Evolutionary conservation across 495 filamentous ascomycete species (phyloP).

Genomic region (Evansstolkia leycettana): DNA sequence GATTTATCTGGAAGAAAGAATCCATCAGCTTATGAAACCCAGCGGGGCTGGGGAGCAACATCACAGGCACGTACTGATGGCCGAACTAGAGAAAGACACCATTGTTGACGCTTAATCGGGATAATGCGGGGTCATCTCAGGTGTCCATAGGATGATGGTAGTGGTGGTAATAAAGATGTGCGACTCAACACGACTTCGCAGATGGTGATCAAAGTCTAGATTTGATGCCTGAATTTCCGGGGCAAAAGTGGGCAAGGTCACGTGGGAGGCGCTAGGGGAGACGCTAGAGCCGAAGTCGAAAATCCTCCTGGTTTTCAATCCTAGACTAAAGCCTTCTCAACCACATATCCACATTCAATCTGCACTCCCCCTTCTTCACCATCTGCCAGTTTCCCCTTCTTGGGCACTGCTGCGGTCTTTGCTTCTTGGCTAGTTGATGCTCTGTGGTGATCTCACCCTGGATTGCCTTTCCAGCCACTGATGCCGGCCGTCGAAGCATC

Average conservation of each 20-base stretch:
- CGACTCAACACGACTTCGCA: too few species aligned
- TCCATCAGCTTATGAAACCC: not conserved
- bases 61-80: constrained; percentile 36
- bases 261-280: constrained; percentile 23
- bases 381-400: constrained; percentile 14
- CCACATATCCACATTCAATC: constrained; percentile 14
- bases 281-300: constrained; percentile 24
- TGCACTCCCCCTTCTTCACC: constrained; percentile 14
- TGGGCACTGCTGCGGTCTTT: constrained; percentile 19
- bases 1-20: constrained; percentile 33
- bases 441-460: constrained; percentile 26
- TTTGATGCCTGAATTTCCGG: constrained; percentile 9
- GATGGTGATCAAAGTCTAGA: constrained; percentile 9
- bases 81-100: constrained; percentile 45
- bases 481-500: constrained; percentile 70
- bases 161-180: too few species aligned
- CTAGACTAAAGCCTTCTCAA: constrained; percentile 19
- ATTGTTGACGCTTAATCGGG: constrained; percentile 16
- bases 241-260: constrained; percentile 22
- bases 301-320: constrained; percentile 28
- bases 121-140: not conserved
- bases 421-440: constrained; percentile 23
- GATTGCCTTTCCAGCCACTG: constrained; percentile 44
- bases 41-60: not conserved
- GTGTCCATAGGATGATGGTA: not conserved